These are phyloP conservation scores for Fusarium sp. DNA, from an alignment of 2,329 filamentous ascomycete genomes.

Conservation along the genomic window DNA sequence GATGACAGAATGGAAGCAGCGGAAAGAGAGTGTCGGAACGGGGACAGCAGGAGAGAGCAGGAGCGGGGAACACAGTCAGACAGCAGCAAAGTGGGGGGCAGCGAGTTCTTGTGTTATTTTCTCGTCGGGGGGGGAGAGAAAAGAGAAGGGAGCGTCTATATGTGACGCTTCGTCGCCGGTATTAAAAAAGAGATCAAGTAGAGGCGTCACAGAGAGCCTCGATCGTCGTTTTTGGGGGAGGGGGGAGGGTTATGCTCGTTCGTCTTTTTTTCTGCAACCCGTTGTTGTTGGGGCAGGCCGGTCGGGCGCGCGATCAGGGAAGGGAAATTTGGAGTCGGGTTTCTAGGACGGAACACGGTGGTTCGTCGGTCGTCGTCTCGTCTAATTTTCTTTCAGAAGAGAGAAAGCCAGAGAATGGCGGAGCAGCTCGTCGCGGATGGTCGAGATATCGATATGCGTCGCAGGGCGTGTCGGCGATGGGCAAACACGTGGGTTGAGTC, in stretches of 20 bases:
- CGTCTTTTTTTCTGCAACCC: neutral
- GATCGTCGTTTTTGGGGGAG: neutral
- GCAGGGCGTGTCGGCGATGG: conserved; percentile 37
- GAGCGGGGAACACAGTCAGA: conserved; percentile 40
- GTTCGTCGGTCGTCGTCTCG: conserved; percentile 38
- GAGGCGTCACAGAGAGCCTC: neutral
- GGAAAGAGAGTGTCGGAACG: too few relatives aligned
- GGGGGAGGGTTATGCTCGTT: neutral
- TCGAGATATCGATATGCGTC: conserved; percentile 34
- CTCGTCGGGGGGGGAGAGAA: conserved; percentile 14
- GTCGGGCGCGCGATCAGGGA: conserved; percentile 40
- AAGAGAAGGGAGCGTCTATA: conserved; percentile 27
- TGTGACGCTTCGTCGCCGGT: conserved; percentile 39
- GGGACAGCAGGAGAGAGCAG: too few relatives aligned
- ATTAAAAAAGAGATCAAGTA: neutral
- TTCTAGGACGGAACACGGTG: conserved; percentile 32
- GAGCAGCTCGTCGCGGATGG: conserved; percentile 18
- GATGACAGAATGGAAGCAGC: too few relatives aligned
- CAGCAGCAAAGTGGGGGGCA: conserved; percentile 21
- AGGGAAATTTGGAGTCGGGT: conserved; percentile 34
- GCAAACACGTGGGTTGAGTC: conserved; percentile 36
- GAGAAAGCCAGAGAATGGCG: conserved; percentile 3
- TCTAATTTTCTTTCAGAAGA: neutral
- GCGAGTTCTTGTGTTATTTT: conserved; percentile 33
- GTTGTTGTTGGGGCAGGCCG: conserved; percentile 40